Base-by-base conservation (phyloP, 2,329 filamentous ascomycete genomes). In the Niveomyces coronatus region DNA sequence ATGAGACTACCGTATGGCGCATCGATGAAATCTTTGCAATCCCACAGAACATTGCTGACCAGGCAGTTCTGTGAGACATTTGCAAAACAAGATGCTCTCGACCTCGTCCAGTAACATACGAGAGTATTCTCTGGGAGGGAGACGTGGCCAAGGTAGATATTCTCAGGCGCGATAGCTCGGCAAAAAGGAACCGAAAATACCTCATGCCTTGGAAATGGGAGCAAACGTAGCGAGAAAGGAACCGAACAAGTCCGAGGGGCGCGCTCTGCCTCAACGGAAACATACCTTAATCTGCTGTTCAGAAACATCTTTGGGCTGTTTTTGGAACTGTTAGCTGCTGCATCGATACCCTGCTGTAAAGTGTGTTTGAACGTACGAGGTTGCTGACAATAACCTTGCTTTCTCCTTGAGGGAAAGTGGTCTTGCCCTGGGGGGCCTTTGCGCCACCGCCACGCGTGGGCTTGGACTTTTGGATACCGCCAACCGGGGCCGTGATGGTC, bases 221-320 rank as follows among this genome's bases (percentile, higher is more conserved):
- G 54, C 51, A 50, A 56, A 50, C 49, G 53, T 52, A 53, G 56
- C 61, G 58, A 61, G 50, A 53, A 57, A 60, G 44, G 55, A 58
- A 51, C 74, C 78, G 77, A 82, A 73, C 67, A 73, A 78, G 72
- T 76, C 78, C 76, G 61, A 72, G 74, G 70, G 77, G 70, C 65
- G 57, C 64, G 60, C 67, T 63, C 57, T 67, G 76, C 79, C 80
- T 81, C 71, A 82, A 76, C 72, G 79, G 87, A 83, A 87, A 98
- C 91, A 93, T 98, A 98, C 91, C 91, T 98, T 96, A 71, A 98
- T 93, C 80, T 93, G 85, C 70, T 70, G 71, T 76, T 96, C 89
- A 68, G 79, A 85, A 65, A 98, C 87, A 79, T 98, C 91, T 71
- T 82, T 80, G 62, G 91, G 91, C 86, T 96, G 51, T 23, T 40